Percentiles rank a stretch among this genome's conserved stretches.
These are phyloP conservation scores for Hyphodiscus hymeniophilus DNA, from an alignment of 495 filamentous ascomycete species.

Conservation along the genomic window DNA sequence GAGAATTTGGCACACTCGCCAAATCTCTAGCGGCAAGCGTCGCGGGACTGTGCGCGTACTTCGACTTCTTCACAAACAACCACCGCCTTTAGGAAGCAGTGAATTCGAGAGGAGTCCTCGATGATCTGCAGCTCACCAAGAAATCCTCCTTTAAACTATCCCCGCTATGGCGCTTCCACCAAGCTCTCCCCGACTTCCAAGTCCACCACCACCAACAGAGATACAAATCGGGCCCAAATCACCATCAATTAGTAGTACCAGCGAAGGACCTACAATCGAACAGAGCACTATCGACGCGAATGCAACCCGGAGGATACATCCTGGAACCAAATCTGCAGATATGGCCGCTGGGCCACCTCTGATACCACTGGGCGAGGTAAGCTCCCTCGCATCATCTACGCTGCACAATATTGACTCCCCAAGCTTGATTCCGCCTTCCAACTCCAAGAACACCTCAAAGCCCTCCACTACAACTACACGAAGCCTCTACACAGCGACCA, in stretches of 20 bases:
- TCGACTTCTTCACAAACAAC: neutral
- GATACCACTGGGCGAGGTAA: constrained; percentile 72
- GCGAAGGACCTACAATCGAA: constrained; percentile 50
- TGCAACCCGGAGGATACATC: constrained; percentile 74
- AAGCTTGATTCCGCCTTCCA: constrained; percentile 94
- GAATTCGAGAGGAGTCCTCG: too few species aligned
- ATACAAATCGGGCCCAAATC: constrained; percentile 84
- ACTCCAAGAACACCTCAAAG: constrained; percentile 95
- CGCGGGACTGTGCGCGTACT: neutral
- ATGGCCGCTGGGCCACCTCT: constrained; percentile 89
- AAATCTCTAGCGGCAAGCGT: neutral
- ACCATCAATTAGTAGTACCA: constrained; percentile 51
- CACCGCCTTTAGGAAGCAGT: neutral
- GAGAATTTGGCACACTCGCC: neutral
- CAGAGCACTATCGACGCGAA: constrained; percentile 44
- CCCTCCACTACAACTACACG: constrained; percentile 76
- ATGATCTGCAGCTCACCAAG: too few species aligned
- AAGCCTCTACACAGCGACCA: constrained; percentile 47
- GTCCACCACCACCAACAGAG: constrained; percentile 82
- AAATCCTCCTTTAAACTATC: neutral
- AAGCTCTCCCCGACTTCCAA: constrained; percentile 79
- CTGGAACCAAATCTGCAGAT: constrained; percentile 80
- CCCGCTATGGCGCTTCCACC: constrained; percentile 51
- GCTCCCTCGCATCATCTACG: constrained; percentile 9
- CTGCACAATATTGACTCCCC: constrained; percentile 3